Base-by-base conservation (phyloP, 2,329 filamentous ascomycete genomes). In the Arthroderma uncinatum region DNA sequence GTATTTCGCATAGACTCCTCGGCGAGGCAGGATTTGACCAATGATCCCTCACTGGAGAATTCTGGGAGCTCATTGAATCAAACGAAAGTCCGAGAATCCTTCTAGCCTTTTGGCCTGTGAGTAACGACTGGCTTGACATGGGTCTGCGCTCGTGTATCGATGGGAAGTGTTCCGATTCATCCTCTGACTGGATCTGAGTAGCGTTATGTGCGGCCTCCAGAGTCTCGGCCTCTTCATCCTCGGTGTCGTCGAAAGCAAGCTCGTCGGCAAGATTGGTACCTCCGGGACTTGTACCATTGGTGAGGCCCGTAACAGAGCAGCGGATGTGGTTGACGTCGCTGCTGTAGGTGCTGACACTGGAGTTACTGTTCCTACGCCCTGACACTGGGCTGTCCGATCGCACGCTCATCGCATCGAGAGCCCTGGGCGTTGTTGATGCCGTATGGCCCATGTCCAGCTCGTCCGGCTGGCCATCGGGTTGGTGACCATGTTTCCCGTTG, bases 211-310 rank as follows among this genome's bases (percentile, higher is more conserved):
- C 21, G n/a, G 8, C 36, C 44, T 25, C 12, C 55, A 76, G 63
- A 23, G 74, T 69, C 61, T 77, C 75, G 48, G 76, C 76, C 33
- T 91, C 88, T 57, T 92, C 87, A 60, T 87, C 86, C 25, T 57
- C 87, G 59, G 87, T 86, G 34, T 58, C 58, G 58, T 91, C 88
- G 60, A 95, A 87, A 60, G 88, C 85, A 56, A 98, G 79, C 73
- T 98, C 93, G 64, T 97, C 91, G 0, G 93, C 93, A 40, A 98
- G 78, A 61, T 86, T 95, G 59, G 89, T 72, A 1, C 86, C 87
- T 64, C 82, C 83, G 2, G 74, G 66, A 66, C 84, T 85, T 19
- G 78, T 74, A 8, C 73, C 72, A 60, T 78, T 77, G 6, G 74
- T 71, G n/a, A 79, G 77, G 61, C 78, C 84, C 60, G 87, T 75